Percentiles rank a stretch among this genome's conserved stretches.
These are phyloP conservation scores for Cyathus striatus DNA, from an alignment of 768 basidiomycete genomes.

Conservation along the genomic window DNA sequence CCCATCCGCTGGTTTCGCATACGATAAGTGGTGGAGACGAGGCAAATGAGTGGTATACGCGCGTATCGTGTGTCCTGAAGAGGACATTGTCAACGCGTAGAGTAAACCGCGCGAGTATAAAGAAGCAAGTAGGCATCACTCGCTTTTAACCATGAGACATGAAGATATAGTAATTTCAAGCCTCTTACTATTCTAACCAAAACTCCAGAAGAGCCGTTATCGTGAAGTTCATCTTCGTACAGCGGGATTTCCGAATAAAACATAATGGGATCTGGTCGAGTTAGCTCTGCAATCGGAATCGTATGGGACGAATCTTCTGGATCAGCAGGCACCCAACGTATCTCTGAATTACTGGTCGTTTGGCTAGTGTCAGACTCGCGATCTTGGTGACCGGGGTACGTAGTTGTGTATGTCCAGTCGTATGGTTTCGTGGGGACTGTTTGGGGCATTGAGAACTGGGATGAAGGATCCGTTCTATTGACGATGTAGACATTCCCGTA, in stretches of 20 bases:
- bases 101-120: conserved; percentile 87
- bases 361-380: conserved; percentile 5
- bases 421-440: conserved; percentile 81
- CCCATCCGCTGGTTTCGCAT: conserved; percentile 85
- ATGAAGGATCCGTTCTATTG: conserved; percentile 61
- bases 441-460: conserved; percentile 60
- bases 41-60: conserved; percentile 82
- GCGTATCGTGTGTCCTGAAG: conserved; percentile 85
- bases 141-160: conserved; percentile 56
- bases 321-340: conserved; percentile 50
- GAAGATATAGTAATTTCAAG: conserved; percentile 4
- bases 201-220: conserved; percentile 86
- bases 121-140: conserved; percentile 94
- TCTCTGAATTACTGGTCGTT: conserved; percentile 6
- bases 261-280: conserved; percentile 90
- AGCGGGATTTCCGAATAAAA: conserved; percentile 95
- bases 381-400: conserved; percentile 68
- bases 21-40: conserved; percentile 59
- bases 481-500: conserved; percentile 11
- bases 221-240: conserved; percentile 96
- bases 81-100: conserved; percentile 93
- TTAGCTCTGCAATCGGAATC: conserved; percentile 84
- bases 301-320: conserved; percentile 48
- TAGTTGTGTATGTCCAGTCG: conserved; percentile 98
- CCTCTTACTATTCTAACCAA: conserved; percentile 81